A percentile compares a stretch with the other conserved stretches of the same genome.
Conservation (phyloP, 2,329 filamentous ascomycete species). For the Tympanopsis confertula region DNA sequence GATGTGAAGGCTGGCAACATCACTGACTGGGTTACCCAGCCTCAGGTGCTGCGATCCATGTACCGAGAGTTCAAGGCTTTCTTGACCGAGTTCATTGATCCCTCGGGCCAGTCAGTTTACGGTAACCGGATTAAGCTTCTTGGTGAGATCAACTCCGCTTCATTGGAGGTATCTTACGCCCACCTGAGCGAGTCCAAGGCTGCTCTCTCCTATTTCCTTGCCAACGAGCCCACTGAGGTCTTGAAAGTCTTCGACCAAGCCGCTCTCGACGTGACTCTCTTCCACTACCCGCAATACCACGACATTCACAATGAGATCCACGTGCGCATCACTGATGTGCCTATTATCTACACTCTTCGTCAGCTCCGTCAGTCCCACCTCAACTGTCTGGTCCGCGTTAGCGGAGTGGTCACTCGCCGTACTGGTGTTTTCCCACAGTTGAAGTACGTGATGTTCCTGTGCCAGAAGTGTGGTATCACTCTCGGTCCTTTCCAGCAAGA, state of each 20-base stretch:
- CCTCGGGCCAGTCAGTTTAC: conserved; percentile 82
- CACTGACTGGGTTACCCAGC: conserved; percentile 88
- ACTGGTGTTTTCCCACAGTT: conserved; percentile 94
- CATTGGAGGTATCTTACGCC: conserved; percentile 89
- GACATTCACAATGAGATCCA: conserved; percentile 96
- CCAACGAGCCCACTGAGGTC: conserved; percentile 89
- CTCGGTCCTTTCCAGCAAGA: conserved; percentile 96
- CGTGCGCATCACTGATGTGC: conserved; percentile 88
- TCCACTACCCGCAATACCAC: conserved; percentile 96
- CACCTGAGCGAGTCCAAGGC: conserved; percentile 85
- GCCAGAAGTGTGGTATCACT: conserved; percentile 80
- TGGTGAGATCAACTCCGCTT: conserved; percentile 95
- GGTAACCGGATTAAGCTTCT: conserved; percentile 86
- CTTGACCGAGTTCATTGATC: conserved; percentile 88
- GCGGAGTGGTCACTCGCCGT: conserved; percentile 85
- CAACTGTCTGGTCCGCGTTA: conserved; percentile 89
- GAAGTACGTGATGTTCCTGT: conserved; percentile 98
- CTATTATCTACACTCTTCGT: conserved; percentile 86
- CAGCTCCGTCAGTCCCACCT: conserved; percentile 91
- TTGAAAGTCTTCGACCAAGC: conserved; percentile 94
- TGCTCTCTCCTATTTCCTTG: conserved; percentile 87
- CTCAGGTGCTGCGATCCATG: conserved; percentile 82
- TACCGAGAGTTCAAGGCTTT: conserved; percentile 96
- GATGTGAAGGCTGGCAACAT: conserved; percentile 89
- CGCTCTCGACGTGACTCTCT: conserved; percentile 87